Conservation (phyloP, 495 filamentous ascomycete species). For the Hyaloscypha variabilis region DNA sequence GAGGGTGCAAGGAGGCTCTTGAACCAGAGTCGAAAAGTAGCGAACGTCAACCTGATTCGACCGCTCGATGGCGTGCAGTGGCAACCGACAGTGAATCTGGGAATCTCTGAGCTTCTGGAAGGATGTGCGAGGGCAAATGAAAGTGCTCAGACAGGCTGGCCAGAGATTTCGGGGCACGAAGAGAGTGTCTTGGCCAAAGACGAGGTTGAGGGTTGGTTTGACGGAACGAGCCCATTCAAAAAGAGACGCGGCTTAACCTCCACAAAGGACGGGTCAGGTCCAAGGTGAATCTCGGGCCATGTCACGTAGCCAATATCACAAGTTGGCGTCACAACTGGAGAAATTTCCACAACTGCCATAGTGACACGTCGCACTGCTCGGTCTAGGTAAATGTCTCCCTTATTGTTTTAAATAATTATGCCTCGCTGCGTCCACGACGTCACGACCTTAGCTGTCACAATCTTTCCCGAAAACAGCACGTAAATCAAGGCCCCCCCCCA, state of each 20-base stretch:
- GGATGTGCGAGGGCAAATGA: neutral
- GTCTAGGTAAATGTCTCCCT: neutral
- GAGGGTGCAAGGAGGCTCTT: slow-evolving; percentile 14
- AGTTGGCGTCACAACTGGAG: slow-evolving; percentile 6
- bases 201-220: neutral
- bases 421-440: neutral
- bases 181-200: neutral
- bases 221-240: neutral
- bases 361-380: slow-evolving; percentile 11
- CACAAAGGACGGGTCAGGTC: neutral
- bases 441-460: neutral
- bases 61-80: neutral
- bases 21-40: slow-evolving; percentile 6
- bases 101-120: neutral
- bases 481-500: no score
- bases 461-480: no score
- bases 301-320: slow-evolving; percentile 14
- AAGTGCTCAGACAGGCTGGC: neutral
- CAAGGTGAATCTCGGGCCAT: neutral
- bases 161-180: neutral
- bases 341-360: neutral
- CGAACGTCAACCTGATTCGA: slow-evolving; percentile 8
- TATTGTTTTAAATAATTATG: neutral
- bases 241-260: neutral
- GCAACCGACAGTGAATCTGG: neutral